Evolutionary conservation across 345 rosid genomes (phyloP).

Genomic region (Cardamine resedifolia): DNA sequence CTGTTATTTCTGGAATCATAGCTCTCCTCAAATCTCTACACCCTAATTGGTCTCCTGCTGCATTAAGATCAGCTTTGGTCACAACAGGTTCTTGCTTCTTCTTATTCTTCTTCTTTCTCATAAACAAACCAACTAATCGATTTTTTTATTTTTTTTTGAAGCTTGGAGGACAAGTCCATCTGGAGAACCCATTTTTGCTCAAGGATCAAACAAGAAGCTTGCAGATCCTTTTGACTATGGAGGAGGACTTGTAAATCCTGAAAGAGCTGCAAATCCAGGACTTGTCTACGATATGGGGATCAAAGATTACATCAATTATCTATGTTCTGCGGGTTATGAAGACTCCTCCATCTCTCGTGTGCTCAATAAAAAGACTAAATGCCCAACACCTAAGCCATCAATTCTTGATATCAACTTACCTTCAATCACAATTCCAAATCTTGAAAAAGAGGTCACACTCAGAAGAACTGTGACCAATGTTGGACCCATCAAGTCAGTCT

Average conservation of each 20-base stretch:
- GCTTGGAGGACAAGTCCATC: constrained; percentile 40
- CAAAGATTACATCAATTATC: constrained; percentile 46
- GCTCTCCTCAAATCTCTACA: constrained; percentile 42
- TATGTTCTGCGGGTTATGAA: constrained; percentile 49
- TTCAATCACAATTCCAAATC: constrained; percentile 36
- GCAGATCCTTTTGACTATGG: constrained; percentile 74
- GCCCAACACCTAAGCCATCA: constrained; percentile 27
- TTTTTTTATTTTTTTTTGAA: constrained; percentile 23
- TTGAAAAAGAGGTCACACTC: constrained; percentile 16
- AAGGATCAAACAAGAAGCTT: constrained; percentile 44
- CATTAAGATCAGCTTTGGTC: constrained; percentile 47
- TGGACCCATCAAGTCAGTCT: constrained; percentile 24
- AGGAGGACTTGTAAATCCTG: constrained; percentile 58
- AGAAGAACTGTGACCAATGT: constrained; percentile 30
- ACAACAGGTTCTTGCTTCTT: constrained; percentile 42
- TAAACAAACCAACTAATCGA: neutral
- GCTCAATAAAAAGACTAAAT: constrained; percentile 9
- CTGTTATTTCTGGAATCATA: constrained; percentile 43
- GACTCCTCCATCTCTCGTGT: constrained; percentile 44
- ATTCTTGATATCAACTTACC: constrained; percentile 49
- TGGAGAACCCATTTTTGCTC: constrained; percentile 51
- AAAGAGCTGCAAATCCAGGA: constrained; percentile 54
- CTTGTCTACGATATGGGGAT: constrained; percentile 52
- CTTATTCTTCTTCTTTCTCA: neutral
- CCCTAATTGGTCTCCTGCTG: constrained; percentile 51